A percentile compares a stretch with the other conserved stretches of the same genome.
Conservation (phyloP, 371 early-diverging fungal species). For the Mucor piriformis region DNA sequence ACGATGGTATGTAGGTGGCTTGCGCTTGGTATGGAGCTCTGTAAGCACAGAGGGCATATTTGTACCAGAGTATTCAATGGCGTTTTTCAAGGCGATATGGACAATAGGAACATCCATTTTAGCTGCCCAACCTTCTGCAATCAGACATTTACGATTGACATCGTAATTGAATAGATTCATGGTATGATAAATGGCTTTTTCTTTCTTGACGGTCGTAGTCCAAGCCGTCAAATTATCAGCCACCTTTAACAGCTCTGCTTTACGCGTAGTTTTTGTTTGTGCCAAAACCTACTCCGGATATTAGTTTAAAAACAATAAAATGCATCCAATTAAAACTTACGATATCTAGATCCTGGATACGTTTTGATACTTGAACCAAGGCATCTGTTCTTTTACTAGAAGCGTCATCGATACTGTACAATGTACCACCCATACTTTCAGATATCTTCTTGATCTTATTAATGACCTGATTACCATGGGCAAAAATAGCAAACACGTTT, state of each 20-base stretch:
- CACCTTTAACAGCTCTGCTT: slow-evolving; percentile 77
- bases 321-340: too few species aligned
- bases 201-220: slow-evolving; percentile 89
- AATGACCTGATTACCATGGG: slow-evolving; percentile 89
- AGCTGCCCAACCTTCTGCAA: slow-evolving; percentile 98
- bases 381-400: slow-evolving; percentile 81
- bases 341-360: slow-evolving; percentile 47
- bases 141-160: slow-evolving; percentile 85
- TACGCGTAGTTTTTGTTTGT: slow-evolving; percentile 80
- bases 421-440: slow-evolving; percentile 91
- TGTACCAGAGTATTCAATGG: slow-evolving; percentile 65
- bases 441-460: slow-evolving; percentile 91
- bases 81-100: slow-evolving; percentile 79
- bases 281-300: too few species aligned
- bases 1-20: slow-evolving; percentile 95
- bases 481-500: slow-evolving; percentile 95
- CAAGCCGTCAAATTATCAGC: slow-evolving; percentile 82
- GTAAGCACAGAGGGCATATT: slow-evolving; percentile 86
- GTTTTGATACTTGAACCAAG: slow-evolving; percentile 63
- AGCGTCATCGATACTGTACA: slow-evolving; percentile 84
- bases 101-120: slow-evolving; percentile 75
- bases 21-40: slow-evolving; percentile 77
- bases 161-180: slow-evolving; percentile 96
- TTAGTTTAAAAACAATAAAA: too few species aligned
- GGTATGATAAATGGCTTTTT: slow-evolving; percentile 93